A percentile compares a stretch with the other conserved stretches of the same genome.
Conservation (phyloP, 768 basidiomycete species). For the Boletus subparvulus region DNA sequence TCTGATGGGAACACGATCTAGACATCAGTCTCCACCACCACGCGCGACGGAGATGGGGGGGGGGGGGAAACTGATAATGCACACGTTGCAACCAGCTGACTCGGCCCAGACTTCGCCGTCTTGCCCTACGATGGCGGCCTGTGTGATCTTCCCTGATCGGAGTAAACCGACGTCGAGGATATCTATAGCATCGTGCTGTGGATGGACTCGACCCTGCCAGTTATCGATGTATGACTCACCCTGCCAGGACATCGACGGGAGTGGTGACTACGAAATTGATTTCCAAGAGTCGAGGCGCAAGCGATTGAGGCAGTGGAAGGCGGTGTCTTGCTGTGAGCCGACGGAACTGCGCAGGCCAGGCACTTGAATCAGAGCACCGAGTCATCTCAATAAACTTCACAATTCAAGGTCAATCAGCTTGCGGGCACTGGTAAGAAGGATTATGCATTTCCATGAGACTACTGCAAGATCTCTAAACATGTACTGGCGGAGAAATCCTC, state of each 20-base stretch:
- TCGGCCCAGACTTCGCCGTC: conserved; percentile 35
- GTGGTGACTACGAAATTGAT: background rate
- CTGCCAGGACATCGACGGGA: conserved; percentile 27
- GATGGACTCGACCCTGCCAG: background rate
- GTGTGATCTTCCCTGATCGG: conserved; percentile 66
- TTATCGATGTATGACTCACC: conserved; percentile 17
- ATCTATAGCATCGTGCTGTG: conserved; percentile 40
- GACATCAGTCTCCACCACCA: background rate
- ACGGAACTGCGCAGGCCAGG: no score
- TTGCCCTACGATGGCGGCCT: conserved; percentile 55
- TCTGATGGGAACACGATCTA: conserved; percentile 10
- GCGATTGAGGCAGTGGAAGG: background rate
- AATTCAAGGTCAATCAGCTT: background rate
- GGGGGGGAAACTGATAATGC: conserved; percentile 4
- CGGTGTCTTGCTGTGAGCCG: background rate
- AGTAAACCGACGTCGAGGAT: conserved; percentile 84
- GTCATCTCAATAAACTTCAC: background rate
- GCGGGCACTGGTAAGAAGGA: background rate
- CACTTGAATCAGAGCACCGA: background rate
- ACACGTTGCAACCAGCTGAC: conserved; percentile 27
- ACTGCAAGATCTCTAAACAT: background rate
- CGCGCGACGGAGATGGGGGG: background rate
- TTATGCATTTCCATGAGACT: background rate
- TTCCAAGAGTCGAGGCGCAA: background rate
- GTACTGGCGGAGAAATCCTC: background rate